Evolutionary conservation across 495 filamentous ascomycete species (phyloP), one percentile per base, ranked within the genome.

Genomic region (Talaromyces wortmannii): DNA sequence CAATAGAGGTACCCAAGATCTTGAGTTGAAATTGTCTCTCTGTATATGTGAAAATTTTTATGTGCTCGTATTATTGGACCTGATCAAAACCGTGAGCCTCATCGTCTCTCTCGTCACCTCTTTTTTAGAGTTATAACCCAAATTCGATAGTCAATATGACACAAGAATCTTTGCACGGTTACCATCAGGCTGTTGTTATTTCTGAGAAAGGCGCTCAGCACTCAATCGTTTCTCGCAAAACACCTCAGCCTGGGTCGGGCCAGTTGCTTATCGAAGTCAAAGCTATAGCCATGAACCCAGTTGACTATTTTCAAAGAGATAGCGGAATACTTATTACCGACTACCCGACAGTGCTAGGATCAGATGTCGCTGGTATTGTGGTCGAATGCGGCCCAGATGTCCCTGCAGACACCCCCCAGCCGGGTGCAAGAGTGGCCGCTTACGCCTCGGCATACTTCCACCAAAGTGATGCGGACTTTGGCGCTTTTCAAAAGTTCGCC

Each of bases 251-350:
- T 5, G 72, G 69, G 6, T 64, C 67, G 2, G 54, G 61, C 31
- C 69, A 78, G 40, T 55, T 79, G 55, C 68, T 79, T 18, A 62
- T 79, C 40, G 61, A 67, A 50, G 68, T 74, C 50, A 65, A 78
- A 31, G 64, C 76, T 36, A 46, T 78, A 45, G 78, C 76, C 5
- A 45, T 81, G 17, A 81, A 81, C 59, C 74, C 72, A 5, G 48
- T 73, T 48, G 75, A 79, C 57, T 49, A 47, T 31, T 58, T 57
- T 48, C 66, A 68, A 40, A 71, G 67, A 2, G 66, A 75, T 23
- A 45, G 53, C 6, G 72, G 72, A 50, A 50, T 69, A 29, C 51
- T 57, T 29, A 50, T 74, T 18, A 45, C 60, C 4, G 8, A 48
- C n/a, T 76, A 72, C 59, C 75, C 76, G 0, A 59, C 72, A 4